These are phyloP conservation scores for Manihot esculenta DNA, from an alignment of 441 rosid species.

Conservation along the genomic window DNA sequence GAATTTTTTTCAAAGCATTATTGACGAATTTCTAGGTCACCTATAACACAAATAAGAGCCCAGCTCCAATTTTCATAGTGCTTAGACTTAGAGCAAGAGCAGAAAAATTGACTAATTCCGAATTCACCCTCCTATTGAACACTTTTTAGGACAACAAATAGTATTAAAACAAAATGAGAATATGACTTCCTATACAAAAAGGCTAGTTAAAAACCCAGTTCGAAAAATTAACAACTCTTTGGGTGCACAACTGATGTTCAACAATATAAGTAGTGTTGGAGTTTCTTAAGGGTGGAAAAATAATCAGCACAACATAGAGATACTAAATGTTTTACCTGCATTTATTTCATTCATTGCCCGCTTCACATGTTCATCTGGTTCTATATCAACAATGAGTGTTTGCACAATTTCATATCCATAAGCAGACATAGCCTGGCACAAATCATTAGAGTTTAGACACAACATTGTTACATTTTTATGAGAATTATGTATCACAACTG, in stretches of 20 bases:
- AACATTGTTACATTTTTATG: not conserved
- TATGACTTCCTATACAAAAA: too few relatives aligned
- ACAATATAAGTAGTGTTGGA: not conserved
- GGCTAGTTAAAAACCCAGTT: too few relatives aligned
- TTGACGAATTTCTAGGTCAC: too few relatives aligned
- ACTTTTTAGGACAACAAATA: too few relatives aligned
- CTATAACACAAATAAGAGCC: too few relatives aligned
- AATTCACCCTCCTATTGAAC: too few relatives aligned
- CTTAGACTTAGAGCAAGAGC: too few relatives aligned
- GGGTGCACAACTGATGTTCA: not conserved
- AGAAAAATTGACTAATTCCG: too few relatives aligned
- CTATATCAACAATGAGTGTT: slow-evolving; percentile 62
- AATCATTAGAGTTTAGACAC: not conserved
- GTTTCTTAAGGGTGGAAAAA: not conserved
- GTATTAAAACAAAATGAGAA: too few relatives aligned
- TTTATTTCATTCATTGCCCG: slow-evolving; percentile 73
- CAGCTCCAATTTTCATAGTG: too few relatives aligned
- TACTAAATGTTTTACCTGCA: slow-evolving; percentile 43
- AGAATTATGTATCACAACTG: not conserved
- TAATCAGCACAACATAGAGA: not conserved
- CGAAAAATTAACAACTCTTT: too few relatives aligned
- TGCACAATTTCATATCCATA: slow-evolving; percentile 66
- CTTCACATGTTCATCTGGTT: slow-evolving; percentile 64
- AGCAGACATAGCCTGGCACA: slow-evolving; percentile 45
- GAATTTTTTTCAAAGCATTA: too few relatives aligned